Base-by-base conservation (phyloP, 2,329 filamentous ascomycete species). In the Microcyclospora tardicrescens region DNA sequence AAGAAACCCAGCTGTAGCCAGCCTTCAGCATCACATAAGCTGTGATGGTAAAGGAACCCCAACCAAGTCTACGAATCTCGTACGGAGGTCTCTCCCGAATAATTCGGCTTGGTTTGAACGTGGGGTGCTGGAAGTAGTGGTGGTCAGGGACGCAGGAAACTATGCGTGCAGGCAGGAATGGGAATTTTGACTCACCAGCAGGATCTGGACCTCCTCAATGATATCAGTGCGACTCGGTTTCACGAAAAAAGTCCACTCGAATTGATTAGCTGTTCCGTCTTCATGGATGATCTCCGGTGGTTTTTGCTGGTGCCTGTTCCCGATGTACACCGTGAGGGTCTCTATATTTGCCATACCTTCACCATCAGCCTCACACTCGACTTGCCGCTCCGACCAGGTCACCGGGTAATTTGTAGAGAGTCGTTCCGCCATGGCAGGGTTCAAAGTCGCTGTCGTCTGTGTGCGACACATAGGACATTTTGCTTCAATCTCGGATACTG, bases 211-310 rank as follows among this genome's bases (percentile, higher is more conserved):
- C 41, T 66, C 56, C 38, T 65, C 54, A 8, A 69, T 55, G 16
- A 68, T 56, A n/a, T 67, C 64, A 9, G 54, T 58, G 2, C 62
- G 53, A n/a, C 58, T 62, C 1, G 59, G 53, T n/a, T 55, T 45
- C 5, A 68, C 61, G 44, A 68, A 69, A 43, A 68, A 67, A 0
- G 57, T 62, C 65, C 66, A 69, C 27, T 63, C 56, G 43, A 67
- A 65, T 39, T 55, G 46, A 34, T 65, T 66, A n/a, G 32, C 36
- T 31, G 39, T 49, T 37, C 32, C 55, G 37, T 27, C 45, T 13
- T 34, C 42, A n/a, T 24, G 19, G 19, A 19, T 41, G 33, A 29
- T 34, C 27, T 37, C 30, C 11, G 24, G 36, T n/a, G 10, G 38
- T 31, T 24, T 24, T 24, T 24, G 33, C 10, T 47, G 40, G 45